Evolutionary conservation across 2,329 filamentous ascomycete species (phyloP).

Genomic region (Fusarium lateritium): DNA sequence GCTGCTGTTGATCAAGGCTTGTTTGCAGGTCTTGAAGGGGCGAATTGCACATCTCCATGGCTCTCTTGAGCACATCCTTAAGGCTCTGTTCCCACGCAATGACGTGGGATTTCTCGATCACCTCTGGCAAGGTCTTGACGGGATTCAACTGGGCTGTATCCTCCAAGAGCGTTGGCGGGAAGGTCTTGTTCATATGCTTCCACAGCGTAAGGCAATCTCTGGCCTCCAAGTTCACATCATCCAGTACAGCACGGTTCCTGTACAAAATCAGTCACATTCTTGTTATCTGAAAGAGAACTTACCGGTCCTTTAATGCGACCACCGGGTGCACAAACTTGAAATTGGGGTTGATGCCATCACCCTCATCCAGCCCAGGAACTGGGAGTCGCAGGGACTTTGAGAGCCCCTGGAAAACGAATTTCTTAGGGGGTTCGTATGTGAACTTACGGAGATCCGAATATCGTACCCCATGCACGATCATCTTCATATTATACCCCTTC

Average conservation of each 20-base stretch:
- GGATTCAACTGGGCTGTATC: constrained; percentile 62
- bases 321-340: constrained; percentile 78
- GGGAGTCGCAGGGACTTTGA: constrained; percentile 58
- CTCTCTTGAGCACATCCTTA: constrained; percentile 70
- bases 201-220: constrained; percentile 79
- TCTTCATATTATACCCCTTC: constrained; percentile 74
- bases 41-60: constrained; percentile 69
- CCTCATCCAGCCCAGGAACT: constrained; percentile 62
- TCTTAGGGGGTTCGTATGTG: constrained; percentile 68
- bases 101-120: constrained; percentile 76
- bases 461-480: constrained; percentile 77
- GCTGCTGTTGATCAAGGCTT: constrained; percentile 4
- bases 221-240: constrained; percentile 78
- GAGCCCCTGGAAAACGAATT: constrained; percentile 68
- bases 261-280: constrained; percentile 10
- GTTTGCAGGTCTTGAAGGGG: constrained; percentile 54
- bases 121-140: constrained; percentile 61
- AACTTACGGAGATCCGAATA: constrained; percentile 88
- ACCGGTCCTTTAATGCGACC: constrained; percentile 71
- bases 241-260: constrained; percentile 71
- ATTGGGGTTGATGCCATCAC: constrained; percentile 59
- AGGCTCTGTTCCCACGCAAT: constrained; percentile 74
- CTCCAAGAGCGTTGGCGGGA: constrained; percentile 6
- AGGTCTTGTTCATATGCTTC: constrained; percentile 69
- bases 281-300: constrained; percentile 20